phyloP scores from a whole-genome alignment of 768 basidiomycete species.

The Tulasnella calospora region DNA sequence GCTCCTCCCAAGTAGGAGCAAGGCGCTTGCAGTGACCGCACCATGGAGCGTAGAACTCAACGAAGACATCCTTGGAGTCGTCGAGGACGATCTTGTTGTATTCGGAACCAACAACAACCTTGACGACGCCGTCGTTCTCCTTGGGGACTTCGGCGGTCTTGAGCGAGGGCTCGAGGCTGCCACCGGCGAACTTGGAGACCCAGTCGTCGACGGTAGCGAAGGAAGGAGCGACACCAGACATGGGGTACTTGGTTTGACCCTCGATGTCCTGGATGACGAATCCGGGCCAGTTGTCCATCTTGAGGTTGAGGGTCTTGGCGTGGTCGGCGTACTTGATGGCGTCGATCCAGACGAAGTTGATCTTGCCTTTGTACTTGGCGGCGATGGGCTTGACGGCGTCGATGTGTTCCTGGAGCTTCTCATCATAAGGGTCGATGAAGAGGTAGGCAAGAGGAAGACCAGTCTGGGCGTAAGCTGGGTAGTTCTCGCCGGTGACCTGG shows the following conservation, averaged over 20 bases:
- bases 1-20: conserved; percentile 86
- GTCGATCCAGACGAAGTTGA: conserved; percentile 99
- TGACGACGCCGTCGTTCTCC: conserved; percentile 75
- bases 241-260: conserved; percentile 85
- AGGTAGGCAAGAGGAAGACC: conserved; percentile 88
- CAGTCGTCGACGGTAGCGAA: conserved; percentile 55
- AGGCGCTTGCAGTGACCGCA: conserved; percentile 97
- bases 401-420: conserved; percentile 59
- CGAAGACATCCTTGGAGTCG: conserved; percentile 87
- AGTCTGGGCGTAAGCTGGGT: conserved; percentile 73
- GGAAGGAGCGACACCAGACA: conserved; percentile 61
- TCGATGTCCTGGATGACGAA: conserved; percentile 88
- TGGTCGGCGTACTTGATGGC: conserved; percentile 93
- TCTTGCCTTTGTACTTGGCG: conserved; percentile 68
- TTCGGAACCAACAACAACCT: conserved; percentile 76
- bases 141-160: conserved; percentile 88
- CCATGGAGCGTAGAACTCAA: conserved; percentile 98
- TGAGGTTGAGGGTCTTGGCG: conserved; percentile 87
- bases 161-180: conserved; percentile 72
- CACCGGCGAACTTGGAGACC: conserved; percentile 61
- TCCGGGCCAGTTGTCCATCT: conserved; percentile 81
- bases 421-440: conserved; percentile 73
- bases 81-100: conserved; percentile 85
- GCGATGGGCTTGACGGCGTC: conserved; percentile 72
- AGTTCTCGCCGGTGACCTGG: conserved; percentile 93